Evolutionary conservation across 225 moss, liverwort and hornwort species (phyloP).

Genomic region (Pseudoscleropodium purum): DNA sequence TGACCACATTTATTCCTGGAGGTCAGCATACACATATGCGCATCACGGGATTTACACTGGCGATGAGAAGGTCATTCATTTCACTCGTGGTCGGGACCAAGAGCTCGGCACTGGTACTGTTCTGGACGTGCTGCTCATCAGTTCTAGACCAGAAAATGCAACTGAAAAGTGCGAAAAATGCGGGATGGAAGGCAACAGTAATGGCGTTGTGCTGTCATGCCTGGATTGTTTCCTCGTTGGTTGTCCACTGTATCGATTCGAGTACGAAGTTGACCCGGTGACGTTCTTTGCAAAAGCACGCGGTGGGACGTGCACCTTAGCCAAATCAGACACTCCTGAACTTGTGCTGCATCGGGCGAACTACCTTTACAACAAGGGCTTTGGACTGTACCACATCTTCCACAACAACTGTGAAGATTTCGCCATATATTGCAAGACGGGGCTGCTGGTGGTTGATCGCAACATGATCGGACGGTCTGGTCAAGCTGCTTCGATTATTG

Average conservation of each 20-base stretch:
- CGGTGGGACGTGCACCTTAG: constrained; percentile 92
- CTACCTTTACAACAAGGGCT: constrained; percentile 66
- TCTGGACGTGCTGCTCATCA: constrained; percentile 62
- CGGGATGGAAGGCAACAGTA: constrained; percentile 66
- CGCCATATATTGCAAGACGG: constrained; percentile 97
- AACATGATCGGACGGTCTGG: constrained; percentile 88
- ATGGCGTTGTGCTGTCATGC: constrained; percentile 76
- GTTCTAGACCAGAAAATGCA: constrained; percentile 61
- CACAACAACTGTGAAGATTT: constrained; percentile 98
- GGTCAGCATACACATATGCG: constrained; percentile 82
- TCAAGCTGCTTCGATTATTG: constrained; percentile 88
- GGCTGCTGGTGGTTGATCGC: constrained; percentile 69
- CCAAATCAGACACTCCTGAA: constrained; percentile 58
- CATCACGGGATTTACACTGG: constrained; percentile 80
- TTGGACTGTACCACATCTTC: constrained; percentile 80
- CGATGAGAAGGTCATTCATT: constrained; percentile 74
- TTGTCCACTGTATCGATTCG: constrained; percentile 75
- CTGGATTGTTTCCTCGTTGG: constrained; percentile 72
- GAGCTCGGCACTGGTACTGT: constrained; percentile 84
- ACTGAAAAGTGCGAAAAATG: constrained; percentile 46
- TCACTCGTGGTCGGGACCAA: constrained; percentile 84
- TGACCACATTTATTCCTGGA: constrained; percentile 95
- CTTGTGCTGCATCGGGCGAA: constrained; percentile 75
- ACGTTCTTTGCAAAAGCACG: constrained; percentile 84
- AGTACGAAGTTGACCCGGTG: constrained; percentile 63